Evolutionary conservation across 305 asterid genomes (phyloP), one percentile per base, ranked within the genome.

Genomic region (Fraxinus greggii): DNA sequence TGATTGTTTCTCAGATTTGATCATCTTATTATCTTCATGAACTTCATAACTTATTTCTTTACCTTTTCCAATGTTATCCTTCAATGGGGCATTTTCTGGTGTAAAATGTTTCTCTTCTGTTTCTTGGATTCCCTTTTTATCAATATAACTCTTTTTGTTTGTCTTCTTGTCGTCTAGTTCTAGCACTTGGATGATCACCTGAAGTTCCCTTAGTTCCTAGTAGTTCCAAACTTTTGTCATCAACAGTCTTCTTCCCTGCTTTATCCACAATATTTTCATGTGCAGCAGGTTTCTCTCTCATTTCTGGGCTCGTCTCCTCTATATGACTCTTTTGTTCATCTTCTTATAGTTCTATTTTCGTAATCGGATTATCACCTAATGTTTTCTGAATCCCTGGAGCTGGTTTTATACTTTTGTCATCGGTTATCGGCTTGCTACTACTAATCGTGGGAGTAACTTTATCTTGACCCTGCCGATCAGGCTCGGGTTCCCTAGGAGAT

Each of bases 31-130:
- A 9, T 69, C 78, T 56, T 78, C 83, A 80, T 67, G 75, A 2
- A 63, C 78, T 56, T 78, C 84, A 80, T 81, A 15, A 48, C 81
- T 85, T 84, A 75, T 83, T 76, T 84, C 84, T 75, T 77, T 84
- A 51, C 45, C 67, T 78, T 63, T 63, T 63, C 33, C 72, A 19
- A 56, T 21, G 12, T 80, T 79, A 4, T 77, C 54, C 6, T 56
- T 56, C 67, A 1, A 5, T 56, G 12, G 48, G 29, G 36, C 31
- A 61, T 51, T 78, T 28, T 80, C 77, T 75, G 78, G 21, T 26
- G 80, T 80, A 85, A 48, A 69, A 32, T 77, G 81, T 28, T 82
- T 77, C 61, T 56, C 82, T 63, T 83, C 79, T 7, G 75, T 19
- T n/a, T 79, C 79, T 13, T 65, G 21, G 19, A 9, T 24, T 65